These are phyloP conservation scores for Tardiomyces blankii DNA, from an alignment of 1,139 yeast genomes.

Conservation along the genomic window DNA sequence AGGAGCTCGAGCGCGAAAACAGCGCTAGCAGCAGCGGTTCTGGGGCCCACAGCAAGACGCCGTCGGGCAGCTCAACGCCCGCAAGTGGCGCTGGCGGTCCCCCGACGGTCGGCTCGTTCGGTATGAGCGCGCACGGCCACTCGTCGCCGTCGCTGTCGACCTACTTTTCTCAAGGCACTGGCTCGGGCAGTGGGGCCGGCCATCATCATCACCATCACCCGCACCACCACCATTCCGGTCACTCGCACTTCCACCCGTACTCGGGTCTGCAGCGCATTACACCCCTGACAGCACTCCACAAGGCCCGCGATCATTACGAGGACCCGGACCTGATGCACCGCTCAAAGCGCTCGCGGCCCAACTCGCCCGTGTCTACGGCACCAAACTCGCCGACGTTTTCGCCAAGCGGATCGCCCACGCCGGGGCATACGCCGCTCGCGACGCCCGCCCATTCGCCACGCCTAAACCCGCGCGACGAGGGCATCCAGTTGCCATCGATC, in stretches of 20 bases:
- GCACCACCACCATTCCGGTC: constrained; percentile 11
- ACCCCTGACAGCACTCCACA: constrained; percentile 32
- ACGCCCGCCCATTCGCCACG: constrained; percentile 52
- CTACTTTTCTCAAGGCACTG: constrained; percentile 5
- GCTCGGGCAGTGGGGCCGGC: constrained; percentile 17
- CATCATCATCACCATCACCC: constrained; percentile 15
- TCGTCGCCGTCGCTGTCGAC: constrained; percentile 3
- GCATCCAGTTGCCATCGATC: constrained; percentile 29
- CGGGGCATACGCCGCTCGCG: constrained; percentile 44
- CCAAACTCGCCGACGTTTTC: constrained; percentile 40
- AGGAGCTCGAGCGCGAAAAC: constrained; percentile 48
- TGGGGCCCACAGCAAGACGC: background rate
- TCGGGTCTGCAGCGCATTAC: constrained; percentile 46
- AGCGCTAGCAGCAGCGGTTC: constrained; percentile 1
- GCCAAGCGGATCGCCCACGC: constrained; percentile 34
- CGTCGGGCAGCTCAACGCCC: background rate
- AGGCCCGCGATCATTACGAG: constrained; percentile 29
- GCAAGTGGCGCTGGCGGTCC: background rate
- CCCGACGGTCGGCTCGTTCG: background rate
- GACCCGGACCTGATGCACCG: constrained; percentile 39
- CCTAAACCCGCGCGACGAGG: constrained; percentile 29
- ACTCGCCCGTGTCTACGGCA: constrained; percentile 63
- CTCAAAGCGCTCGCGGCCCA: constrained; percentile 63
- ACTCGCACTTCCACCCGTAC: constrained; percentile 39
- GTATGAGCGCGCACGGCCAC: background rate